phyloP scores from a whole-genome alignment of 2,329 filamentous ascomycete genomes.

The Aspergillus novoparasiticus region DNA sequence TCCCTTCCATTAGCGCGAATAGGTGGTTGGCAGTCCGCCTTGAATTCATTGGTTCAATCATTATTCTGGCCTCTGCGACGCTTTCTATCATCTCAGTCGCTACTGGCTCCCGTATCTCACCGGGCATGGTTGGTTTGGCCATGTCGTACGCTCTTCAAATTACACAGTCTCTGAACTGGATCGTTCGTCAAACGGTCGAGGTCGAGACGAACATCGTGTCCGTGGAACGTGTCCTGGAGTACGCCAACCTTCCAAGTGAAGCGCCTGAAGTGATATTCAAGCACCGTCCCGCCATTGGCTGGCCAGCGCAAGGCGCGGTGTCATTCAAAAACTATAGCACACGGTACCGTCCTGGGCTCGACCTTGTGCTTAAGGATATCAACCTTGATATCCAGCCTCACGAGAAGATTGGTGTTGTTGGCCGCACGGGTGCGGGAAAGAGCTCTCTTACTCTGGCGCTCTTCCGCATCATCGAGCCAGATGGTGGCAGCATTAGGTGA shows the following conservation, averaged over 20 bases:
- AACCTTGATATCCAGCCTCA: conserved; percentile 90
- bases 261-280: conserved; percentile 91
- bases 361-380: conserved; percentile 91
- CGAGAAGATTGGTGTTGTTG: conserved; percentile 97
- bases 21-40: conserved; percentile 93
- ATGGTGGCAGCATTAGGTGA: conserved; percentile 70
- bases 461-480: conserved; percentile 93
- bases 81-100: conserved; percentile 81
- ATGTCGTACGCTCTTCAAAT: conserved; percentile 99
- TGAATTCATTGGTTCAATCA: conserved; percentile 91
- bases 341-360: conserved; percentile 84
- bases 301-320: conserved; percentile 87
- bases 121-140: conserved; percentile 82
- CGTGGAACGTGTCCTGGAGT: conserved; percentile 95
- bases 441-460: conserved; percentile 88
- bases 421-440: conserved; percentile 93
- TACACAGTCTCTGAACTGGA: conserved; percentile 97
- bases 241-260: conserved; percentile 86
- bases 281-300: conserved; percentile 82
- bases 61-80: conserved; percentile 84
- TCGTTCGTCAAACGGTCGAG: conserved; percentile 96
- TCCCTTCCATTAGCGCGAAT: conserved; percentile 91
- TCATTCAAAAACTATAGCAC: conserved; percentile 94
- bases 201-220: conserved; percentile 99
- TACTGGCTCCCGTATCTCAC: conserved; percentile 62